Evolutionary conservation across 2,329 filamentous ascomycete species (phyloP).

Genomic region (Phaeosphaeriaceae sp.): DNA sequence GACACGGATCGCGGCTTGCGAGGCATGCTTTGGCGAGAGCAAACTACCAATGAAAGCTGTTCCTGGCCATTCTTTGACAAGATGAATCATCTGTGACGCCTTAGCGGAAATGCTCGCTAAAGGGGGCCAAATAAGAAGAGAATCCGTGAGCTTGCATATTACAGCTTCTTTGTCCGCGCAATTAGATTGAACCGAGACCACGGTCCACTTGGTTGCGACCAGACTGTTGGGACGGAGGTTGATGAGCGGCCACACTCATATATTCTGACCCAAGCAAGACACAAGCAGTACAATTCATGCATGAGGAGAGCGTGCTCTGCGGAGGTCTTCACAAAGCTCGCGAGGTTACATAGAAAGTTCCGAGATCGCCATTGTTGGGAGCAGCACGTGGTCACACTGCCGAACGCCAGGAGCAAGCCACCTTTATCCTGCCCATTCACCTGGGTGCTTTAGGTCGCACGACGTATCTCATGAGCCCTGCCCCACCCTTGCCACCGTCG

Average conservation of each 20-base stretch:
- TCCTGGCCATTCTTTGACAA: neutral
- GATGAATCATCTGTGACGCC: neutral
- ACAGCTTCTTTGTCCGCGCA: neutral
- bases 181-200: neutral
- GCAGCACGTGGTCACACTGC: slow-evolving; percentile 1
- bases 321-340: neutral
- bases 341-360: neutral
- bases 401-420: neutral
- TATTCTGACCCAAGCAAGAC: neutral
- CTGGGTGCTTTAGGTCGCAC: neutral
- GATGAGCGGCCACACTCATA: neutral
- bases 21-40: neutral
- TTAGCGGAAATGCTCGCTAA: neutral
- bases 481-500: neutral
- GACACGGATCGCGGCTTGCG: neutral
- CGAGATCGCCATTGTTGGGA: neutral
- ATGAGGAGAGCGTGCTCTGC: neutral
- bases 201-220: neutral
- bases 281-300: neutral
- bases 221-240: neutral
- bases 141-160: neutral
- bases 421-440: neutral
- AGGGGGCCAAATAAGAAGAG: neutral
- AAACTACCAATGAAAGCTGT: neutral
- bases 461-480: neutral